Conservation (phyloP, 768 basidiomycete species). For the Lactarius trivialis region DNA sequence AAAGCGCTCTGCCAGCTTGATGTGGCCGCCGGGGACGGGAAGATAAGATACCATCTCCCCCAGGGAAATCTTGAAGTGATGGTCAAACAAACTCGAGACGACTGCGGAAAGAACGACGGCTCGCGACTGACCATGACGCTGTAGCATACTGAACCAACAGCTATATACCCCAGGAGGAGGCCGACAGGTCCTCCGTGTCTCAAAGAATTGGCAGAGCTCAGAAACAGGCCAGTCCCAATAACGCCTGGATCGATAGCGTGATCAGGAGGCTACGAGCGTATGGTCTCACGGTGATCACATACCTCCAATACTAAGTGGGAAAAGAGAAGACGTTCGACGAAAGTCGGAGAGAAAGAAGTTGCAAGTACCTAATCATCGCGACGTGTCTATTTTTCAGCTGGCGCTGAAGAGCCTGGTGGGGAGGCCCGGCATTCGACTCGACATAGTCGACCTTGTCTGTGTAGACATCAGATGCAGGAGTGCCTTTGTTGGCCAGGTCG, state of each 20-base stretch:
- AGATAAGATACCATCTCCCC: conserved; percentile 75
- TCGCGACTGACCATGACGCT: conserved; percentile 53
- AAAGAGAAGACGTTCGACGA: conserved; percentile 8
- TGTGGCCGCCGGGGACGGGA: conserved; percentile 75
- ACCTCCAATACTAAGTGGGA: conserved; percentile 31
- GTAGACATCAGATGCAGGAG: background rate
- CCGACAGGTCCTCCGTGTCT: conserved; percentile 63
- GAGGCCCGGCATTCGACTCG: background rate
- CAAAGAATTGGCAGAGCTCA: conserved; percentile 45
- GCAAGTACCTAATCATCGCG: conserved; percentile 66
- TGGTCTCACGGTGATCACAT: background rate
- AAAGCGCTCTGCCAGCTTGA: conserved; percentile 76
- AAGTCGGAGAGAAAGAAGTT: background rate
- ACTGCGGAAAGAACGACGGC: background rate
- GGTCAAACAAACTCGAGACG: background rate
- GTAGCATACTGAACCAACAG: conserved; percentile 63
- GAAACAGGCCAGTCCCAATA: conserved; percentile 35
- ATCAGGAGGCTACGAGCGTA: background rate
- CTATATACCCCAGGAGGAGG: conserved; percentile 62
- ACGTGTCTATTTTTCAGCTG: conserved; percentile 58
- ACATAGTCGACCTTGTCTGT: conserved; percentile 5
- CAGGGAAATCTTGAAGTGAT: conserved; percentile 46
- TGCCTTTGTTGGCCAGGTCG: background rate
- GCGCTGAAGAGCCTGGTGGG: conserved; percentile 22
- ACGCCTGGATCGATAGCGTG: conserved; percentile 25